Conservation (phyloP, 176 grass and related monocot genomes). For the Lolium multiflorum region DNA sequence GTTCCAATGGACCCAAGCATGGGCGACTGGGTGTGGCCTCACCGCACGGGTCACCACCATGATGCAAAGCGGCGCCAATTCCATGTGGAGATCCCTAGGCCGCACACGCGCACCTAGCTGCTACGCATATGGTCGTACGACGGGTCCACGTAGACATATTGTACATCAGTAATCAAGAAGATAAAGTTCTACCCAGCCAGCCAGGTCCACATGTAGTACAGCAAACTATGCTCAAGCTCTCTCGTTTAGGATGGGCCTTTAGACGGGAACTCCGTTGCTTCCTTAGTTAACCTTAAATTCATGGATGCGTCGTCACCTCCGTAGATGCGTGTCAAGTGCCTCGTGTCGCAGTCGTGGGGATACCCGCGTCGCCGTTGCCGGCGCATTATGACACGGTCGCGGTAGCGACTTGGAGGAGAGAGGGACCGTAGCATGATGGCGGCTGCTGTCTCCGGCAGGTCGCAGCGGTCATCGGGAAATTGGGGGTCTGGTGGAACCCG, state of each 20-base stretch:
- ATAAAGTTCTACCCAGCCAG: not conserved
- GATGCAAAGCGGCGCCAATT: no score
- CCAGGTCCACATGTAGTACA: not conserved
- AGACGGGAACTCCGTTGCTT: no score
- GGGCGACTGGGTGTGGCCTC: not conserved
- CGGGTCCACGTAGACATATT: no score
- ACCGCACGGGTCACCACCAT: no score
- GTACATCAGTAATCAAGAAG: not conserved
- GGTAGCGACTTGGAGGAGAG: not conserved
- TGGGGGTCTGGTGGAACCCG: not conserved
- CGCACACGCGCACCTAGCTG: no score
- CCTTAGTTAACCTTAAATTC: no score
- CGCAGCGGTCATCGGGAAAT: not conserved
- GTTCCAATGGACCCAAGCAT: not conserved
- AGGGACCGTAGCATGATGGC: not conserved
- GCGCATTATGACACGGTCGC: not conserved
- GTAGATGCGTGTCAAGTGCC: no score
- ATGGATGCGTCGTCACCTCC: not conserved
- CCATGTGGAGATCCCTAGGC: no score
- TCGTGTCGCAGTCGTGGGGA: conserved; percentile 17
- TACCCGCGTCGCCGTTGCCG: not conserved
- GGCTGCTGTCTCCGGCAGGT: not conserved
- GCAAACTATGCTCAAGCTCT: not conserved
- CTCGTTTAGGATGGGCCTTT: not conserved
- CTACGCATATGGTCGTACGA: no score